Evolutionary conservation across 192 early-diverging fungal genomes (phyloP).

Genomic region (Geranomyces michiganensis): DNA sequence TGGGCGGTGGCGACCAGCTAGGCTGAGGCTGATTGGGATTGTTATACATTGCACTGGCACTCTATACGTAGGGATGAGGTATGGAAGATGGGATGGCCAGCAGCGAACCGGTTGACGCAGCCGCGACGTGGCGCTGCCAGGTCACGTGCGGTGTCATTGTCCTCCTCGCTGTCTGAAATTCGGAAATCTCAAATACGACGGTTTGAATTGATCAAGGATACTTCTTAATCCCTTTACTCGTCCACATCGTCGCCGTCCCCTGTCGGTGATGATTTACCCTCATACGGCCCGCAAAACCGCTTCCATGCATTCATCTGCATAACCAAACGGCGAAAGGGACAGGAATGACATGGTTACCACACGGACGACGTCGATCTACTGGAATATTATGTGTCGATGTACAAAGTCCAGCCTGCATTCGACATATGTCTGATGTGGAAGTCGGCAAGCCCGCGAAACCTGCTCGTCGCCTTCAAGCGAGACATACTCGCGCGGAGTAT

Average conservation of each 20-base stretch:
- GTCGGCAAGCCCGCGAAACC: conserved; percentile 24
- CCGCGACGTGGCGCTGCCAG: too few relatives aligned
- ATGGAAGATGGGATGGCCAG: too few relatives aligned
- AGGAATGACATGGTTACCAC: background rate
- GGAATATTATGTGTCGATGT: too few relatives aligned
- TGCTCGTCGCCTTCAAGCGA: conserved; percentile 8
- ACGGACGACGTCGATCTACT: too few relatives aligned
- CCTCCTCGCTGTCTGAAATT: too few relatives aligned
- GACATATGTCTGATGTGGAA: conserved; percentile 25
- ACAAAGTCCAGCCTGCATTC: conserved; percentile 34
- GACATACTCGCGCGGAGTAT: conserved; percentile 31
- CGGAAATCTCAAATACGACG: too few relatives aligned
- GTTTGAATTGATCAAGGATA: too few relatives aligned
- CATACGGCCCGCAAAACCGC: conserved; percentile 33
- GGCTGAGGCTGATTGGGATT: conserved; percentile 24
- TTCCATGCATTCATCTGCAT: conserved; percentile 34
- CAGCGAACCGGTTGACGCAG: too few relatives aligned
- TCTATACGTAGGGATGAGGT: too few relatives aligned
- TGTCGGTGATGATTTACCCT: conserved; percentile 12
- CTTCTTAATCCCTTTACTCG: too few relatives aligned
- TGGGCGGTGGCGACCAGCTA: conserved; percentile 31
- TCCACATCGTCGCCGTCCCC: conserved; percentile 25
- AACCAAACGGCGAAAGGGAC: too few relatives aligned
- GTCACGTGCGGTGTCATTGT: too few relatives aligned
- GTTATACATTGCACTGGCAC: conserved; percentile 38